Percentiles rank a stretch among this genome's conserved stretches.
These are phyloP conservation scores for Solanum microdontum DNA, from an alignment of 257 asterid species.

Conservation along the genomic window DNA sequence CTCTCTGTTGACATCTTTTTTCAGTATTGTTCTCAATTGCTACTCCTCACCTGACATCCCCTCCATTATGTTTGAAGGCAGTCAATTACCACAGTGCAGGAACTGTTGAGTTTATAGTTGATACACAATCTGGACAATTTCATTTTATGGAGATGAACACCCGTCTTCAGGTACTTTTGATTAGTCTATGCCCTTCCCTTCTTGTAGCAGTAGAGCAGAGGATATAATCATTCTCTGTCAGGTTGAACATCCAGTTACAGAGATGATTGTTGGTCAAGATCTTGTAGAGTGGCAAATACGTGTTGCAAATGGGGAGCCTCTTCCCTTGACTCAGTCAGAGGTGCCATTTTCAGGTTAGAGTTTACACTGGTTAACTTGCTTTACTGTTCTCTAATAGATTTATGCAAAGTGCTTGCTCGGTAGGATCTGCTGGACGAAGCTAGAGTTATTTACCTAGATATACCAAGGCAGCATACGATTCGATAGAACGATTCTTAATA, in stretches of 20 bases:
- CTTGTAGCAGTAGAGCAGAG: constrained; percentile 6
- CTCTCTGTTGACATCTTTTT: neutral
- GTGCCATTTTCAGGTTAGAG: constrained; percentile 78
- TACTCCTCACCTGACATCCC: constrained; percentile 9
- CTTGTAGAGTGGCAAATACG: constrained; percentile 99
- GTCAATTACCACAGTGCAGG: constrained; percentile 90
- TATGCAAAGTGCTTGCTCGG: neutral
- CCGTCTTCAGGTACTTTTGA: constrained; percentile 81
- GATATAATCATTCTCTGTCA: constrained; percentile 12
- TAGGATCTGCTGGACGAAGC: neutral
- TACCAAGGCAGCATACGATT: neutral
- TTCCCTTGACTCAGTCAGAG: constrained; percentile 70
- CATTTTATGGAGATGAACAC: constrained; percentile 99
- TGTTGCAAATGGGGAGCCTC: constrained; percentile 92
- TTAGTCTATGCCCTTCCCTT: constrained; percentile 4
- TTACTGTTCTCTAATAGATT: neutral
- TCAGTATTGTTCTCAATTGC: neutral
- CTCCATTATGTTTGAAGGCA: constrained; percentile 47
- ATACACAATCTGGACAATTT: constrained; percentile 73
- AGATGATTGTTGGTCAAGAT: constrained; percentile 98
- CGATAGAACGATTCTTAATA: neutral
- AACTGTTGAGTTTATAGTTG: constrained; percentile 94
- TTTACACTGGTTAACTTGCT: neutral
- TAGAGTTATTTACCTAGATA: neutral
- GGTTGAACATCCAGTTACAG: constrained; percentile 99